Evolutionary conservation across 495 filamentous ascomycete species (phyloP).

Genomic region (Penicillium mononematosum): DNA sequence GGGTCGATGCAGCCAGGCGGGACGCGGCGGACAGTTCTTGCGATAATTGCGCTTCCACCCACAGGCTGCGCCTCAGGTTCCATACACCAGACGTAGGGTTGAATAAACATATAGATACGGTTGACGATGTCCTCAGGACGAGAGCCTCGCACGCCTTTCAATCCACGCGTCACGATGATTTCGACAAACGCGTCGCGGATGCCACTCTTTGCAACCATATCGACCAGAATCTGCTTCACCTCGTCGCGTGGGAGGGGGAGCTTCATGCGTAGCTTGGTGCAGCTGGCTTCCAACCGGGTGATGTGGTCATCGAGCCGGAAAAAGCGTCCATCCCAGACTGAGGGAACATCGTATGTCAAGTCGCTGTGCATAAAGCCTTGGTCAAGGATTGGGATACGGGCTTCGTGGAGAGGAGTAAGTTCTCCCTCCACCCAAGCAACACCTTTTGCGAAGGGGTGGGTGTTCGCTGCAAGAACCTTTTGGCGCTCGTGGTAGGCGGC

Average conservation of each 20-base stretch:
- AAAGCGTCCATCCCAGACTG: slow-evolving; percentile 42
- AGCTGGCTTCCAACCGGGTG: slow-evolving; percentile 32
- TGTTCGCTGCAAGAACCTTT: slow-evolving; percentile 25
- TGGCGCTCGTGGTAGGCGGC: slow-evolving; percentile 29
- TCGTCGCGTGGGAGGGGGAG: slow-evolving; percentile 32
- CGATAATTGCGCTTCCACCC: slow-evolving; percentile 40
- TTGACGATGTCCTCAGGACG: slow-evolving; percentile 30
- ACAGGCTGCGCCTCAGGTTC: slow-evolving; percentile 32
- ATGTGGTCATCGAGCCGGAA: slow-evolving; percentile 43
- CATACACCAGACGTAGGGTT: slow-evolving; percentile 43
- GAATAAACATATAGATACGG: slow-evolving; percentile 40
- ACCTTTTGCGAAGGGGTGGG: slow-evolving; percentile 33
- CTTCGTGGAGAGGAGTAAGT: slow-evolving; percentile 30
- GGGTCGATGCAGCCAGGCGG: slow-evolving; percentile 40
- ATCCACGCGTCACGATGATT: slow-evolving; percentile 41
- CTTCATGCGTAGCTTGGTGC: slow-evolving; percentile 37
- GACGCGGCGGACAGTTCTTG: slow-evolving; percentile 36
- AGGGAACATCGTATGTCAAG: slow-evolving; percentile 43
- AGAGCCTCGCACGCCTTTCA: slow-evolving; percentile 31
- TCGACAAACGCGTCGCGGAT: slow-evolving; percentile 43
- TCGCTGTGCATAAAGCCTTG: slow-evolving; percentile 46
- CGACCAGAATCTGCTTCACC: slow-evolving; percentile 33
- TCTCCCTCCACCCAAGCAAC: slow-evolving; percentile 39
- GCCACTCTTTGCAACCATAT: slow-evolving; percentile 39
- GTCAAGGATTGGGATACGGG: slow-evolving; percentile 40